Evolutionary conservation across 1,139 yeast species (phyloP), one percentile per base, ranked within the genome.

Genomic region (Diutina neorugosa): DNA sequence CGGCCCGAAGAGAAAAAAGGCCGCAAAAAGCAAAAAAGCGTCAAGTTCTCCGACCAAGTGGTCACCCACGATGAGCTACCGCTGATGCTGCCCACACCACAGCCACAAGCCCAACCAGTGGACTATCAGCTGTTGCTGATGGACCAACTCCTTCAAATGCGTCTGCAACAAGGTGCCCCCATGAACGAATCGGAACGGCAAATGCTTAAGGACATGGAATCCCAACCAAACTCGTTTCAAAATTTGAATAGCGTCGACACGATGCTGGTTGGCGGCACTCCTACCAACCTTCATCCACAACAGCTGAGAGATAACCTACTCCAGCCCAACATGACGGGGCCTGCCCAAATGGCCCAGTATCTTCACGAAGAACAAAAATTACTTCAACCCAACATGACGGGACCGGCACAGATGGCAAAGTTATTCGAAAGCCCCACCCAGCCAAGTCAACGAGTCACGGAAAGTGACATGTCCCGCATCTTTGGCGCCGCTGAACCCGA

Each of bases 1-100:
- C 69, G 84, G 51, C 86, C 86, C 14, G 73, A 68, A 37, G 77
- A 71, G 8, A 56, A 56, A 52, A 63, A 63, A 60, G 69, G 63
- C 62, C 63, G 67, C 57, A 65, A 71, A 63, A 74, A 74, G 57
- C 64, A 69, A 47, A 85, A 84, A 62, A 77, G 80, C 53, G 93
- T 86, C 52, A 82, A 84, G 61, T 86, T 86, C 61, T 79, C 86
- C 12, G 91, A 85, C 60, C 81, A 83, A 57, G 66, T 82, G 3
- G 78, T 77, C 6, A 66, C 75, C 9, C 77, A 71, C 55, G 65
- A 73, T 44, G 77, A 75, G 58, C 69, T 68, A 44, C 59, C 54
- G 12, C 63, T 71, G 8, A 69, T 69, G 11, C 62, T 62, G 16
- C 62, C 69, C 0, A 67, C 70, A 3, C 61, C 61, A 4, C 48